Base-by-base conservation (phyloP, 371 early-diverging fungal genomes). In the Dichotomocladium elegans region DNA sequence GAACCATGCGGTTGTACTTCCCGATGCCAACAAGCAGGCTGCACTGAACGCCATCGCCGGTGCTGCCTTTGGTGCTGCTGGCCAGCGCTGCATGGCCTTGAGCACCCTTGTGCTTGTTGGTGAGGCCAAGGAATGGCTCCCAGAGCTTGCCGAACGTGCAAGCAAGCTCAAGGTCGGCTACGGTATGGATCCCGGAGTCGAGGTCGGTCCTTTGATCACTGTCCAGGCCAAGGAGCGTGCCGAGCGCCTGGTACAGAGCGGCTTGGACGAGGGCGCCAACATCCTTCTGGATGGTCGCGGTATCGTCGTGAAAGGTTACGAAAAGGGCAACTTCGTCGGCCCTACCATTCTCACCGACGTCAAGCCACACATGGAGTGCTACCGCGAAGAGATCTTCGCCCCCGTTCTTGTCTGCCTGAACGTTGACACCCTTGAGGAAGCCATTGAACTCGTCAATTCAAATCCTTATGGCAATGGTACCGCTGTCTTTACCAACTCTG, bases 381-480 rank as follows among this genome's bases (percentile, higher is more conserved):
- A 96, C 81, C 81, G 80, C 45, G 91, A 96, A 70, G 98, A 98
- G 77, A 95, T 98, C 68, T 98, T 98, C 74, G 98, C 91, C 10
- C 98, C 98, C 5, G 95, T 95, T 42, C 76, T 96, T 25, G 85
- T 93, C 15, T 88, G 88, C 70, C 57, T 96, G 57, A 77, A 77
- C 30, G 95, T 83, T 14, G 91, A 90, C 29, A 91, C 95, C 7
- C 64, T 96, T 26, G 95, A 96, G 58, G 93, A 96, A 43, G 96
- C 97, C 9, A 89, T 96, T 60, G 92, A 87, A 29, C 61, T 96
- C 41, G 85, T 93, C 68, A 98, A 98, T 76, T 66, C 60, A 41
- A 98, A 96, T 76, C 90, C 83, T 3, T 98, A 96, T 57, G 98
- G 94, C 51, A 98, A 98, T 67, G 98, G 97, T 47, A 94, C 96